Evolutionary conservation across 805 yeast genomes (phyloP).

Genomic region (Nadsonia fulvescens): DNA sequence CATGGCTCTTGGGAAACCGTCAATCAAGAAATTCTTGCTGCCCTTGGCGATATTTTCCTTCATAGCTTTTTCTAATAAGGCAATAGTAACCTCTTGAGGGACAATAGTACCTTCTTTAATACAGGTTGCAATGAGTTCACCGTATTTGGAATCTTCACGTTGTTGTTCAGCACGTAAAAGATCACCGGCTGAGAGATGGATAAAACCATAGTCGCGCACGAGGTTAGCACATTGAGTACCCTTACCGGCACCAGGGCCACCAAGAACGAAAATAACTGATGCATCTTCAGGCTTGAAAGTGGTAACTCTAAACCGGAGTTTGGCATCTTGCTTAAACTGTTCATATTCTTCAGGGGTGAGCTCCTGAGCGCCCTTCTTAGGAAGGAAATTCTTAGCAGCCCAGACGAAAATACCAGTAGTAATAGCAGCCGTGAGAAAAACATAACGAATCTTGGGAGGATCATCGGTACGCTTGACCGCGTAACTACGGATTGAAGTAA

Average conservation of each 20-base stretch:
- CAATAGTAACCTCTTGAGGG: slow-evolving; percentile 83
- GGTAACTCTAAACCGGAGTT: slow-evolving; percentile 9
- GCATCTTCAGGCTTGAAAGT: slow-evolving; percentile 50
- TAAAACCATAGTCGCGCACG: slow-evolving; percentile 65
- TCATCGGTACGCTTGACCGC: slow-evolving; percentile 7
- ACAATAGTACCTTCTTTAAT: slow-evolving; percentile 83
- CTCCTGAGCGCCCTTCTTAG: slow-evolving; percentile 13
- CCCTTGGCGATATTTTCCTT: slow-evolving; percentile 29
- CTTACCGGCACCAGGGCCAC: slow-evolving; percentile 97
- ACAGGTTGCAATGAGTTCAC: slow-evolving; percentile 66
- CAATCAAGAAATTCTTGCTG: slow-evolving; percentile 54
- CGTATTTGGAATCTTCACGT: slow-evolving; percentile 66
- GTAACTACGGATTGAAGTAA: slow-evolving; percentile 2
- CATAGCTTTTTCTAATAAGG: slow-evolving; percentile 67
- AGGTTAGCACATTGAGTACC: slow-evolving; percentile 89
- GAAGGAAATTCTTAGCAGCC: slow-evolving; percentile 15
- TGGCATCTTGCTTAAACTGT: slow-evolving; percentile 16
- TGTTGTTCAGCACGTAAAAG: slow-evolving; percentile 80
- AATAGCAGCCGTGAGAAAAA: slow-evolving; percentile 16
- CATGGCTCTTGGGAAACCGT: slow-evolving; percentile 97
- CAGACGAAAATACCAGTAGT: slow-evolving; percentile 18
- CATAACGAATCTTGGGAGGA: slow-evolving; percentile 18
- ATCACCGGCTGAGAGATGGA: slow-evolving; percentile 93
- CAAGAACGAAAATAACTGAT: slow-evolving; percentile 74
- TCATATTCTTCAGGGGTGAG: slow-evolving; percentile 20